A percentile compares a stretch with the other conserved stretches of the same genome.
These are phyloP conservation scores for Clonostachys chloroleuca DNA, from an alignment of 2,329 filamentous ascomycete genomes.

Conservation along the genomic window DNA sequence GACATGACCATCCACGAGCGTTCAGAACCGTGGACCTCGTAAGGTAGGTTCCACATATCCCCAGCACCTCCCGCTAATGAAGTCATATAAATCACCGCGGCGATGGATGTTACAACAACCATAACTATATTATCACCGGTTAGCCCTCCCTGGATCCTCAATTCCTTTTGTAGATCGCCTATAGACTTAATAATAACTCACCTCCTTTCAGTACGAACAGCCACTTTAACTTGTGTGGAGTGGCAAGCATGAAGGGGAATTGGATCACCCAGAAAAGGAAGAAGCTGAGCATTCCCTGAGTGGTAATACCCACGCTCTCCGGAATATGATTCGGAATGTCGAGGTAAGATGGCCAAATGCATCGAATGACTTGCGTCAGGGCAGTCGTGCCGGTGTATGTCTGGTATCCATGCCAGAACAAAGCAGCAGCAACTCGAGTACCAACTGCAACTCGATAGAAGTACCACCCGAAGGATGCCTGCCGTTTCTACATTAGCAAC, in stretches of 20 bases:
- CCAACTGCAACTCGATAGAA: slow-evolving; percentile 23
- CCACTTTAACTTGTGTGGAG: slow-evolving; percentile 25
- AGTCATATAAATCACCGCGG: slow-evolving; percentile 21
- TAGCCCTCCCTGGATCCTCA: too few relatives aligned
- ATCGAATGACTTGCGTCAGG: slow-evolving; percentile 29
- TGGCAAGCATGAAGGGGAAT: slow-evolving; percentile 30
- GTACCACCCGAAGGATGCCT: slow-evolving; percentile 27
- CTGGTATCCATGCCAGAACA: slow-evolving; percentile 62
- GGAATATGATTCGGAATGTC: slow-evolving; percentile 19
- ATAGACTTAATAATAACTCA: too few relatives aligned
- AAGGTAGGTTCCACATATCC: background rate
- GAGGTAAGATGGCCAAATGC: slow-evolving; percentile 26
- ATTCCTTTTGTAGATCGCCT: too few relatives aligned
- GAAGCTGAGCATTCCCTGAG: slow-evolving; percentile 31
- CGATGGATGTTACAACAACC: slow-evolving; percentile 7
- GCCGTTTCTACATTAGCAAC: slow-evolving; percentile 14
- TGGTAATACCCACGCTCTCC: slow-evolving; percentile 7
- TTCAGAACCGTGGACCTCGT: background rate
- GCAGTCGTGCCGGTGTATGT: slow-evolving; percentile 56
- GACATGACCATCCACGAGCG: slow-evolving; percentile 1
- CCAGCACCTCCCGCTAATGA: background rate
- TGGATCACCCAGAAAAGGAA: slow-evolving; percentile 43
- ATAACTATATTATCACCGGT: slow-evolving; percentile 6
- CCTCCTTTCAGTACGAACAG: slow-evolving; percentile 24
- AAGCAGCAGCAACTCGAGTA: slow-evolving; percentile 35